phyloP scores from a whole-genome alignment of 2,329 filamentous ascomycete species.

The Periconia macrospinosa region DNA sequence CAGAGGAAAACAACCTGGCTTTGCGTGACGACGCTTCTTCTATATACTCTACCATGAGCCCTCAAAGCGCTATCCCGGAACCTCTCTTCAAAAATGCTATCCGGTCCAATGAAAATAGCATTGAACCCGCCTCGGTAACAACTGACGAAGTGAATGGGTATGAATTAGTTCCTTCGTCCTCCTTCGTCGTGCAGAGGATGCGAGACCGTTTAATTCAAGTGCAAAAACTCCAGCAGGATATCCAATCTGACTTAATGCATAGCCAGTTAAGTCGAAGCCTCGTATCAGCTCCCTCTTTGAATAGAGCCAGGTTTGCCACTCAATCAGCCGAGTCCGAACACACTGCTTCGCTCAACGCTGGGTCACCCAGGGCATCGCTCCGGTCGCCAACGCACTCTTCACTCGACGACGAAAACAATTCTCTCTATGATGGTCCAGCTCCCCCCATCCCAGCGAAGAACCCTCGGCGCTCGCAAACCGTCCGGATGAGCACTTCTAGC shows the following conservation, averaged over 20 bases:
- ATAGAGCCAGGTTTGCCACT: not conserved
- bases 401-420: not conserved
- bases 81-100: slow-evolving; percentile 7
- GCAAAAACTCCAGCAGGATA: not conserved
- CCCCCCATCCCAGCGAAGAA: slow-evolving; percentile 26
- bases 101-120: no score
- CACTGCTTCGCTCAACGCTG: not conserved
- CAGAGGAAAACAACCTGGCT: slow-evolving; percentile 1
- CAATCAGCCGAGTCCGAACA: not conserved
- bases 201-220: not conserved
- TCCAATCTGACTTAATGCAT: not conserved
- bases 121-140: slow-evolving; percentile 1
- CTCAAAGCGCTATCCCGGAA: slow-evolving; percentile 22
- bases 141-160: slow-evolving; percentile 31
- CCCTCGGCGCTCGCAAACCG: slow-evolving; percentile 11
- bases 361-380: not conserved
- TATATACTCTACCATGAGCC: slow-evolving; percentile 17
- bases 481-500: not conserved
- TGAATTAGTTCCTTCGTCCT: slow-evolving; percentile 14
- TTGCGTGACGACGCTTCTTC: not conserved
- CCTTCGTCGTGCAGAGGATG: slow-evolving; percentile 3
- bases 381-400: not conserved
- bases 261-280: not conserved
- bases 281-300: not conserved
- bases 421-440: not conserved